Evolutionary conservation across 495 filamentous ascomycete genomes (phyloP).

Genomic region (Thermochaetoides thermophila): DNA sequence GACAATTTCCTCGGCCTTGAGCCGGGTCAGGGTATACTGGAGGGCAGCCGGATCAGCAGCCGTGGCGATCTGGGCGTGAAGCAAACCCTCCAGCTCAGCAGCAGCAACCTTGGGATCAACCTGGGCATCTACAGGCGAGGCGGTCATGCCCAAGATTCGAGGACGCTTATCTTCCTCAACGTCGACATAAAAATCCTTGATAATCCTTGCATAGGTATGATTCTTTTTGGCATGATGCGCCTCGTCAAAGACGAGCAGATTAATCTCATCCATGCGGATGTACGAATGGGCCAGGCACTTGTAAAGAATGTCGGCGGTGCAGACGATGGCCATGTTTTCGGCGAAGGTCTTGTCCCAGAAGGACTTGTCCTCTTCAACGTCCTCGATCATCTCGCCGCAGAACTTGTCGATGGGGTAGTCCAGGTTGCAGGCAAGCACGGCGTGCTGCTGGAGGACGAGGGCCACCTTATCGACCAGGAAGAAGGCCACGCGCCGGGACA

Average conservation of each 20-base stretch:
- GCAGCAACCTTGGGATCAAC: constrained; percentile 55
- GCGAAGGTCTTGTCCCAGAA: constrained; percentile 55
- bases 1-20: constrained; percentile 42
- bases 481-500: constrained; percentile 53
- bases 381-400: constrained; percentile 45
- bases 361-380: constrained; percentile 45
- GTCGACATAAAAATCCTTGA: constrained; percentile 66
- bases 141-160: constrained; percentile 92
- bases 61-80: constrained; percentile 74
- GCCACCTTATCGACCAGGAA: constrained; percentile 88
- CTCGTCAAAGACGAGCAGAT: constrained; percentile 89
- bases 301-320: constrained; percentile 77
- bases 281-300: constrained; percentile 68
- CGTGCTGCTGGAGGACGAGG: constrained; percentile 79
- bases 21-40: constrained; percentile 41
- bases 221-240: constrained; percentile 94
- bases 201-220: constrained; percentile 82
- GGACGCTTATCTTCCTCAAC: constrained; percentile 38
- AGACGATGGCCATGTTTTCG: constrained; percentile 78
- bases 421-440: constrained; percentile 70
- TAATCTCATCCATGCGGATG: constrained; percentile 71
- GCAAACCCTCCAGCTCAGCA: constrained; percentile 59
- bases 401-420: constrained; percentile 66
- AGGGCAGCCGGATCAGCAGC: constrained; percentile 50
- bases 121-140: constrained; percentile 84